phyloP scores from a whole-genome alignment of 805 yeast species.

The Candida qinlingensis region DNA sequence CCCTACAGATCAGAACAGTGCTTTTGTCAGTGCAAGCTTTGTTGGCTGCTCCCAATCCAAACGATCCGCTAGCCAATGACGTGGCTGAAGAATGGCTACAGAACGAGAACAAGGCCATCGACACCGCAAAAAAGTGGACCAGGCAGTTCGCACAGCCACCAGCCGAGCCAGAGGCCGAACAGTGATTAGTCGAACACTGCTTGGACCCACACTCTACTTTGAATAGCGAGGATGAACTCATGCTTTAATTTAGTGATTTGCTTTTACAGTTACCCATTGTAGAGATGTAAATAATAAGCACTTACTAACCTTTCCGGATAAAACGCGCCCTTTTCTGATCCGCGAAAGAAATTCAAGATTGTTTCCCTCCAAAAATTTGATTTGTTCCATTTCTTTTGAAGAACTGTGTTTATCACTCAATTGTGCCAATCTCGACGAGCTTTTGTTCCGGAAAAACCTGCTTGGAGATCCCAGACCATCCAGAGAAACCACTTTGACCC shows the following conservation, averaged over 20 bases:
- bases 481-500: neutral
- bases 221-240: too few relatives aligned
- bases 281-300: too few relatives aligned
- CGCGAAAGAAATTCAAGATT: neutral
- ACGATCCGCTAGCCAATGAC: conserved; percentile 96
- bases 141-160: neutral
- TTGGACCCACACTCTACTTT: too few relatives aligned
- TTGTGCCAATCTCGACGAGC: too few relatives aligned
- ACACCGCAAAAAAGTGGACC: conserved; percentile 59
- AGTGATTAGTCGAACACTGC: neutral
- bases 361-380: neutral
- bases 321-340: neutral
- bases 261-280: too few relatives aligned
- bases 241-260: too few relatives aligned
- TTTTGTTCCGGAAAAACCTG: too few relatives aligned
- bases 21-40: conserved; percentile 88
- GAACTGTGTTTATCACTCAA: too few relatives aligned
- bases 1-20: conserved; percentile 90
- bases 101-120: conserved; percentile 73
- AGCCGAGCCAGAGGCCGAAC: neutral
- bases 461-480: too few relatives aligned
- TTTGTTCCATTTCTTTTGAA: neutral
- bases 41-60: conserved; percentile 94
- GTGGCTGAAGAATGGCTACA: conserved; percentile 97
- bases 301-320: neutral